Evolutionary conservation across 2,329 filamentous ascomycete genomes (phyloP), one percentile per base, ranked within the genome.

Genomic region (Cercospora sesami): DNA sequence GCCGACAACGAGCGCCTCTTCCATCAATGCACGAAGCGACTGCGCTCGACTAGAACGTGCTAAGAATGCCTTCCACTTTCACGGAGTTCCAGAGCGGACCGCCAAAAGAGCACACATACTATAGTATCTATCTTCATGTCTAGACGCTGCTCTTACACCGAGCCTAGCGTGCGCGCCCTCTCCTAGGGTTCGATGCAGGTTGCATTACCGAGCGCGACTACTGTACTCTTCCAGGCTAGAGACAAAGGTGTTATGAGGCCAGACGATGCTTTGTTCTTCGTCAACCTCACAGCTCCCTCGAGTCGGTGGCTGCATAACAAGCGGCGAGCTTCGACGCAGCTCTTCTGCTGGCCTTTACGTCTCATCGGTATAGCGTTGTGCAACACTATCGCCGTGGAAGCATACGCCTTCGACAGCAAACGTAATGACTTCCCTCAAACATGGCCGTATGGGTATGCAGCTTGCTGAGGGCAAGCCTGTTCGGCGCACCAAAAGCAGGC

Each of bases 401-500:
- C 42, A 48, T 48, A 48, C 18, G 42, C 5, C 42, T 51, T 12
- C 21, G 21, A 23, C 26, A 58, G 53, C 23, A 58, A 26, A 31
- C 12, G 53, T 28, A 18, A 33, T 14, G 26, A 58, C 7, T 58
- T 58, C 53, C 18, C 53, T n/a, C 26, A 9, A 58, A 9, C 53
- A 58, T 58, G 53, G 26, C 26, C 30, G 18, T 21, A 21, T 58
- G n/a, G 8, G 14, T 31, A 58, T 58, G 53, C 53, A 30, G 48
- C 48, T 23, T 53, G 48, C 48, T 53, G 45, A 26, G 45, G 45
- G 12, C 45, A 51, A 33, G 57, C 30, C 57, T 60, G n/a, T 30
- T 60, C 26, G 57, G 30, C 18, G 45, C 45, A 23, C 45, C 31
- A 33, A 42, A 30, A 48, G 39, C 63, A 64, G 63, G 63, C 63